Base-by-base conservation (phyloP, 1,284 basidiomycete species). In the Rhodotorula sp. region DNA sequence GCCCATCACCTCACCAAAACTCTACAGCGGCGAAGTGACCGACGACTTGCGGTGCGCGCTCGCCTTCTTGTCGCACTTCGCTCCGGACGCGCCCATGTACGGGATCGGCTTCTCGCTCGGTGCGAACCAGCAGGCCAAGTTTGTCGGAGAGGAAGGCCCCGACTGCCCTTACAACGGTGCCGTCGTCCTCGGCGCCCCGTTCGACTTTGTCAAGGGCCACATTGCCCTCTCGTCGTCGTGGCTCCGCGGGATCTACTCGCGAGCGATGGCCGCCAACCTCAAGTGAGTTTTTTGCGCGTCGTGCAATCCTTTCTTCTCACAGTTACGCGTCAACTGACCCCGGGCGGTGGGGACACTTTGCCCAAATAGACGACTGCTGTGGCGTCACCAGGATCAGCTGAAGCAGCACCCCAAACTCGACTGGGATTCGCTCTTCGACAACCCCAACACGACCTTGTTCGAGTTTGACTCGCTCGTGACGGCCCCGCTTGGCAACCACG, bases 31-130 rank as follows among this genome's bases (percentile, higher is more conserved):
- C 29, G 73, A 62, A 2, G 67, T 68, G 7, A 75, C 73, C 18
- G 63, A 75, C 62, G 73, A 75, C 37, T 83, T 95, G 48, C 87
- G 92, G 58, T 87, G 87, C 66, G 90, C 92, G 1, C 81, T 95
- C 57, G 85, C 90, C 78, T 90, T 91, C 81, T 86, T 98, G 63
- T 84, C 88, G 8, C 81, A 86, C 69, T 82, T 83, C 69, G 95
- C 89, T 77, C 94, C 96, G 4, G 81, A 85, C 30, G 91, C 94
- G 0, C 90, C 89, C 12, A 82, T 98, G 53, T 83, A 95, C 46
- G 95, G 91, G 18, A 82, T 96, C 42, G 93, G 93, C 10, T 99
- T 97, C 83, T 96, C 93, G 5, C 86, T 99, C 59, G 96, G 95
- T 62, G 92, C 94, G 51, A 92, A 93, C 78, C 89, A 98, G 55